Evolutionary conservation across 2,329 filamentous ascomycete genomes (phyloP), one percentile per base, ranked within the genome.

Genomic region (Fusarium veterinarium): DNA sequence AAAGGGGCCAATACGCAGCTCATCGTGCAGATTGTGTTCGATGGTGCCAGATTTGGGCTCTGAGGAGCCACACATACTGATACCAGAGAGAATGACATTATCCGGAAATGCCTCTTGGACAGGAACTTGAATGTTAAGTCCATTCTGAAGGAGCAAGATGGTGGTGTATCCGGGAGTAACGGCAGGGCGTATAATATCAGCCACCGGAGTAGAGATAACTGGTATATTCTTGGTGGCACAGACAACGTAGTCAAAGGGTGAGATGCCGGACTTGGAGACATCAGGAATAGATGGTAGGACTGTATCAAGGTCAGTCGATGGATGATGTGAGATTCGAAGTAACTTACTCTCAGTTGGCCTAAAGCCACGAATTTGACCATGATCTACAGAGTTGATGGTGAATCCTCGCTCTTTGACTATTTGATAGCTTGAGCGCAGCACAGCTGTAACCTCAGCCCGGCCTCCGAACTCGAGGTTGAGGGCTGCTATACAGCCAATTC

Each of bases 141-240:
- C 75, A 37, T 77, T 77, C 49, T 77, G 75, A 17, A 77, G 64
- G 31, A 77, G 62, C 17, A 77, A 23, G n/a, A 77, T 75, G 33
- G 66, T 63, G 10, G 75, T 69, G 33, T 68, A 60, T 11, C 70
- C 64, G 3, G 56, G 58, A 5, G 75, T 73, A 7, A 77, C 74
- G 30, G 75, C 75, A 35, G 75, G 67, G 17, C 68, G 61, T 20
- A 77, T 64, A 20, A 77, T n/a, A 30, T 77, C 75, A 13, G 68
- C 64, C 13, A 77, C 25, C n/a, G 60, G 28, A 6, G 40, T 52
- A 33, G 67, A 70, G n/a, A 75, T 56, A 23, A 73, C 75, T 30
- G 75, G 74, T 42, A 72, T 70, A 46, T 75, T 77, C 45, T 77
- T 77, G 49, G 75, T 77, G 33, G 74, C 68, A 57, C 72, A 75